Evolutionary conservation across 352 stramenopile genomes (phyloP).

Genomic region (Globisporangium nodosum): DNA sequence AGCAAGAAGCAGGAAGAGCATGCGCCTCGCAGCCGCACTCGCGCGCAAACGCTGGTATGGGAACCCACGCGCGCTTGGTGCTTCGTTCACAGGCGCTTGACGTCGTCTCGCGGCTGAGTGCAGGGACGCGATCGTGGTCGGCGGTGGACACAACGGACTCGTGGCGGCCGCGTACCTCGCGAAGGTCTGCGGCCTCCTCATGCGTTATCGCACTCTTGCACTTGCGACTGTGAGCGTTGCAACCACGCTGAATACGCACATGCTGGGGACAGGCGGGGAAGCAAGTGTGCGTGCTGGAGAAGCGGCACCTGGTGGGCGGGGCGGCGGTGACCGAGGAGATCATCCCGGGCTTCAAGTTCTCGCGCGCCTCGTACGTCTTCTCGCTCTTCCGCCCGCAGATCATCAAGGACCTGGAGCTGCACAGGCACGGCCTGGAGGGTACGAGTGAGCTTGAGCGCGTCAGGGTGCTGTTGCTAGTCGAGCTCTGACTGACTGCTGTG

Average conservation of each 20-base stretch:
- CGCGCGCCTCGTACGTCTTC: slow-evolving; percentile 87
- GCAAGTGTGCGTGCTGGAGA: slow-evolving; percentile 86
- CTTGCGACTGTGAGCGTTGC: too few relatives aligned
- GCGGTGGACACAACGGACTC: slow-evolving; percentile 87
- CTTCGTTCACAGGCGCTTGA: not conserved
- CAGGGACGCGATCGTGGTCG: slow-evolving; percentile 87
- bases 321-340: slow-evolving; percentile 90
- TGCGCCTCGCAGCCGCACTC: slow-evolving; percentile 14
- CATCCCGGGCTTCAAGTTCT: slow-evolving; percentile 89
- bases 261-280: slow-evolving; percentile 47
- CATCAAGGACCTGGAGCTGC: slow-evolving; percentile 83
- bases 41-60: slow-evolving; percentile 39
- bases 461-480: not conserved
- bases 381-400: slow-evolving; percentile 88
- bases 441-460: not conserved
- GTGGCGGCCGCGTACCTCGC: slow-evolving; percentile 87
- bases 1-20: slow-evolving; percentile 8
- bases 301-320: slow-evolving; percentile 80
- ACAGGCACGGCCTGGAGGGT: slow-evolving; percentile 76
- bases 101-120: not conserved
- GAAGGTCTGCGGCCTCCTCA: slow-evolving; percentile 29
- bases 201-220: not conserved
- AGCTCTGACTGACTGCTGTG: not conserved
- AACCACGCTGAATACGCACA: not conserved
- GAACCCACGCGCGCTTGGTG: too few relatives aligned